phyloP scores from a whole-genome alignment of 192 early-diverging fungal species.

The Gryganskiella cystojenkinii region DNA sequence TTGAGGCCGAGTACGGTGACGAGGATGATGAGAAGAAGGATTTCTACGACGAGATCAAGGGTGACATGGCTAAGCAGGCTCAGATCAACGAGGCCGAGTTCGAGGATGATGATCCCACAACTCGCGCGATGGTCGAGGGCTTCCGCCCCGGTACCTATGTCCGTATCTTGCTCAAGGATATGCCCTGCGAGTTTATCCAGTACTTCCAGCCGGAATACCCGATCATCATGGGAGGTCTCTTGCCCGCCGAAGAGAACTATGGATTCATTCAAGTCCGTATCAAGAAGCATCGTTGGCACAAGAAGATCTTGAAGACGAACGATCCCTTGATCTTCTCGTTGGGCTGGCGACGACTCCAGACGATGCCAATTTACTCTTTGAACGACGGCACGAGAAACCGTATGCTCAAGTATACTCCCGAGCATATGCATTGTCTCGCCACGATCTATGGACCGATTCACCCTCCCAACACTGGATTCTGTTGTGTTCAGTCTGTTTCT shows the following conservation, averaged over 20 bases:
- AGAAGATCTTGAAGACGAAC: slow-evolving; percentile 95
- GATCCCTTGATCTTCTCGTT: slow-evolving; percentile 98
- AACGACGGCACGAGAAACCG: slow-evolving; percentile 93
- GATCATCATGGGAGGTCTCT: slow-evolving; percentile 91
- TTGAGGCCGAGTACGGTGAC: slow-evolving; percentile 92
- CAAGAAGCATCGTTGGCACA: slow-evolving; percentile 98
- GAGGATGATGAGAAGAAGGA: slow-evolving; percentile 75
- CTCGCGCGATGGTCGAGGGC: slow-evolving; percentile 89
- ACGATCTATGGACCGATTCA: slow-evolving; percentile 96
- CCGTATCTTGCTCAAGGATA: slow-evolving; percentile 86
- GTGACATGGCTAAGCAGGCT: slow-evolving; percentile 86
- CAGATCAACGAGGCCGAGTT: slow-evolving; percentile 89
- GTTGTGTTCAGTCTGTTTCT: slow-evolving; percentile 84
- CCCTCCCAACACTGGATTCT: slow-evolving; percentile 97
- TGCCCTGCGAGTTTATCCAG: slow-evolving; percentile 96
- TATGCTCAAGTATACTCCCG: slow-evolving; percentile 99
- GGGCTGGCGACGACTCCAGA: slow-evolving; percentile 99
- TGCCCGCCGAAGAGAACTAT: slow-evolving; percentile 91
- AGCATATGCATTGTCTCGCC: slow-evolving; percentile 99
- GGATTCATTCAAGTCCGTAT: slow-evolving; percentile 96
- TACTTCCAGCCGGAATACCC: slow-evolving; percentile 92
- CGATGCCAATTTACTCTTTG: slow-evolving; percentile 93
- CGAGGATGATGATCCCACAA: slow-evolving; percentile 78
- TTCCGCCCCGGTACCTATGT: slow-evolving; percentile 95
- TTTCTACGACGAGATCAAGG: slow-evolving; percentile 92